Conservation (phyloP, 2,329 filamentous ascomycete genomes). For the Aureobasidium sp. region DNA sequence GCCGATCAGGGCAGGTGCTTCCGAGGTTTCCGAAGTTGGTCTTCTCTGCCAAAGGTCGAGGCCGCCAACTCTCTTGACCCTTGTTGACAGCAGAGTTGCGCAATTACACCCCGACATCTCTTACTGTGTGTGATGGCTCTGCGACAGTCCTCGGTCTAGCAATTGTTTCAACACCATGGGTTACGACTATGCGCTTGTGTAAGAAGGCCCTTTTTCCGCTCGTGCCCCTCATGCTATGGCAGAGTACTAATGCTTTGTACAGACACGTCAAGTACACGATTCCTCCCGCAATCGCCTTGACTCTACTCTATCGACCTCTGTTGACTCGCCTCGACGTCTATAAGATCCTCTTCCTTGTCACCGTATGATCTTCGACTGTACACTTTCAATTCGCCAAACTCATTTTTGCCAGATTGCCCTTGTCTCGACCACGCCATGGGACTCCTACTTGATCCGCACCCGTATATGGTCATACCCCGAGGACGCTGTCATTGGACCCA, state of each 20-base stretch:
- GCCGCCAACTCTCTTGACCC: neutral
- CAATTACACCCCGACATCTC: neutral
- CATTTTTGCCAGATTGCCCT: conserved; percentile 47
- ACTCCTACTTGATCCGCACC: conserved; percentile 62
- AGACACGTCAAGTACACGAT: conserved; percentile 62
- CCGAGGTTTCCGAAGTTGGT: neutral
- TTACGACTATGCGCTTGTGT: conserved; percentile 56
- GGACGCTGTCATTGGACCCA: conserved; percentile 55
- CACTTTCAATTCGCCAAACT: neutral
- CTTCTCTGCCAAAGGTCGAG: neutral
- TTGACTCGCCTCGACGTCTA: conserved; percentile 54
- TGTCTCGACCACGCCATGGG: conserved; percentile 63
- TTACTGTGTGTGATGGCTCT: neutral
- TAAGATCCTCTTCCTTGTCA: conserved; percentile 52
- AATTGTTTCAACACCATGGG: conserved; percentile 37
- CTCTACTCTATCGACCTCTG: conserved; percentile 52
- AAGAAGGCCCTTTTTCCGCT: conserved; percentile 26
- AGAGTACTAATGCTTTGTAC: conserved; percentile 6
- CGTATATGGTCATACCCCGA: conserved; percentile 64
- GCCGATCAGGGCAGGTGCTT: neutral
- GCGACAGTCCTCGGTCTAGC: neutral
- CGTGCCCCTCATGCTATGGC: neutral
- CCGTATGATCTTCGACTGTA: conserved; percentile 20
- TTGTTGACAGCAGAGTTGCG: neutral
- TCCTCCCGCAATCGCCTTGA: conserved; percentile 52